phyloP scores from a whole-genome alignment of 768 basidiomycete genomes.

The Pleurotus cornucopiae region DNA sequence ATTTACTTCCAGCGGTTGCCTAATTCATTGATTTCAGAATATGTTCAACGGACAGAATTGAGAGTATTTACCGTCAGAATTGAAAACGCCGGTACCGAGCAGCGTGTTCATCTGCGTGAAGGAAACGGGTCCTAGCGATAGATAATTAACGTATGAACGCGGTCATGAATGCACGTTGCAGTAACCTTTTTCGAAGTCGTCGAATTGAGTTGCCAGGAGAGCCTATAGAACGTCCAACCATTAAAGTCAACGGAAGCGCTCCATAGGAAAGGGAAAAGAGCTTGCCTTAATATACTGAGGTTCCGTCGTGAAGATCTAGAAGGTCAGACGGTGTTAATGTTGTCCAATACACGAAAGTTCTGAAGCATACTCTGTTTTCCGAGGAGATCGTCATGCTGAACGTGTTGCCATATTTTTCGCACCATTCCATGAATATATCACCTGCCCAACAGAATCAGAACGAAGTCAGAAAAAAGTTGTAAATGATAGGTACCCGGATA shows the following conservation, averaged over 20 bases:
- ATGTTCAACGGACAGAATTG: neutral
- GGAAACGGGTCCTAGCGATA: slow-evolving; percentile 18
- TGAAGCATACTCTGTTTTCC: slow-evolving; percentile 24
- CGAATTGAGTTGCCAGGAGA: slow-evolving; percentile 43
- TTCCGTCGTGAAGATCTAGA: slow-evolving; percentile 36
- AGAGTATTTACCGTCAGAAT: slow-evolving; percentile 43
- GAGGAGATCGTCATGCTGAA: slow-evolving; percentile 23
- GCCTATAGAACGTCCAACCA: slow-evolving; percentile 18
- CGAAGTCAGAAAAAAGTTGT: neutral
- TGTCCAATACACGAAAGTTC: neutral
- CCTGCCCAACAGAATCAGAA: slow-evolving; percentile 15
- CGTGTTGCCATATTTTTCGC: slow-evolving; percentile 19
- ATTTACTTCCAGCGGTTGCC: slow-evolving; percentile 69
- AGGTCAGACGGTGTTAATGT: neutral
- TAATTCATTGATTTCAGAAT: slow-evolving; percentile 13
- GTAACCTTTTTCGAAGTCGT: slow-evolving; percentile 40
- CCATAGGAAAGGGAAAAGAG: neutral
- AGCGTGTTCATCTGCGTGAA: slow-evolving; percentile 27
- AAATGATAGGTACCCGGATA: slow-evolving; percentile 25
- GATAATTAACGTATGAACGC: neutral
- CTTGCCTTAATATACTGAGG: slow-evolving; percentile 43
- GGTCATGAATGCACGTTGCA: neutral
- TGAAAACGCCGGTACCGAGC: slow-evolving; percentile 57
- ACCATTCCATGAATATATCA: slow-evolving; percentile 21
- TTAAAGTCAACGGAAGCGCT: too few species aligned